These are phyloP conservation scores for Clitopilus passeckerianus DNA, from an alignment of 768 basidiomycete genomes.

Conservation along the genomic window DNA sequence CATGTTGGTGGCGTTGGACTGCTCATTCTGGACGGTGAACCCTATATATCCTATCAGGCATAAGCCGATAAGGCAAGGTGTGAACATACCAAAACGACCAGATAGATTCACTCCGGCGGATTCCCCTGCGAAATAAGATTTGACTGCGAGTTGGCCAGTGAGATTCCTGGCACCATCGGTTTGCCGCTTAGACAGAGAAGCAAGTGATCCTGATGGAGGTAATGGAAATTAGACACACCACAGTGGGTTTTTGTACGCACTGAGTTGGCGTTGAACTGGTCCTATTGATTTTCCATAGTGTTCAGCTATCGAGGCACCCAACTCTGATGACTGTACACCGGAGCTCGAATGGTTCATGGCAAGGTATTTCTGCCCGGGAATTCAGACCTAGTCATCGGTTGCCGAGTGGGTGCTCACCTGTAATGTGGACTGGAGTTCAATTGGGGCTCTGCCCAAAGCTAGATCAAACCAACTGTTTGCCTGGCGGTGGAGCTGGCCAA, in stretches of 20 bases:
- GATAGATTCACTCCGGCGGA: conserved; percentile 75
- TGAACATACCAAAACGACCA: conserved; percentile 49
- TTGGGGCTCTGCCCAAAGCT: conserved; percentile 82
- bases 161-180: conserved; percentile 80
- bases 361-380: conserved; percentile 70
- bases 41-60: neutral
- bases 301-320: conserved; percentile 88
- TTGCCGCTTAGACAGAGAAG: conserved; percentile 55
- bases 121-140: conserved; percentile 88
- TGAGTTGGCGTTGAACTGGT: conserved; percentile 66
- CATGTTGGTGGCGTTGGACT: neutral
- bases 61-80: conserved; percentile 11
- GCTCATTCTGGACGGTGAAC: neutral
- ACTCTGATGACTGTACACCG: conserved; percentile 74
- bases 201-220: conserved; percentile 41
- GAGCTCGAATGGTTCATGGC: conserved; percentile 65
- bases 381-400: too few relatives aligned
- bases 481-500: conserved; percentile 66
- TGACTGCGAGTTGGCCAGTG: conserved; percentile 82
- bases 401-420: conserved; percentile 45
- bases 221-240: conserved; percentile 3
- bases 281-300: conserved; percentile 81
- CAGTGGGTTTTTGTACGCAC: conserved; percentile 36
- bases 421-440: conserved; percentile 88
- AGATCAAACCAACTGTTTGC: conserved; percentile 83